These are phyloP conservation scores for Pleochaeta shiraiana DNA, from an alignment of 2,329 filamentous ascomycete species.

Conservation along the genomic window DNA sequence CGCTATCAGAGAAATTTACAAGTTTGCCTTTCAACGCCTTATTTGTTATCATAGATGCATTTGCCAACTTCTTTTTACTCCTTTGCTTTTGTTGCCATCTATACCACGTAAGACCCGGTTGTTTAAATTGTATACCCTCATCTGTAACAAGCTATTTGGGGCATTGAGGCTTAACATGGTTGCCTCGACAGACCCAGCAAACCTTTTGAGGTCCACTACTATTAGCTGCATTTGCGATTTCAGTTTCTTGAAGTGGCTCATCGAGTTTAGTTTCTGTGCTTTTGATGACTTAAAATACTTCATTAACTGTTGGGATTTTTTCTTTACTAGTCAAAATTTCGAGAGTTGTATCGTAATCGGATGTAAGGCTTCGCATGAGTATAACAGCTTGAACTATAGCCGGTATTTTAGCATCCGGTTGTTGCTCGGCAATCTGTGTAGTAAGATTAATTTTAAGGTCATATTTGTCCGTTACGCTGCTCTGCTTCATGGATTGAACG, in stretches of 20 bases:
- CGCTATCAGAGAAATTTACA: constrained; percentile 3
- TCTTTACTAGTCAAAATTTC: not conserved
- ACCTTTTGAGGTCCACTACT: not conserved
- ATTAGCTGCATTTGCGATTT: not conserved
- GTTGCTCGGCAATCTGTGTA: not conserved
- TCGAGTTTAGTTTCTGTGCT: not conserved
- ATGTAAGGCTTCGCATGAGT: not conserved
- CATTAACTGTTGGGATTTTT: not conserved
- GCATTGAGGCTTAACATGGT: not conserved
- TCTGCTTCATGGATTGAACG: not conserved
- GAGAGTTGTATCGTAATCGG: not conserved
- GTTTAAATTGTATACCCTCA: not conserved
- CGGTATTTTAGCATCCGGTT: not conserved
- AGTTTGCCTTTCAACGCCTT: too few species aligned
- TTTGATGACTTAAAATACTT: not conserved
- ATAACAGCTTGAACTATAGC: not conserved
- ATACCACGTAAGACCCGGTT: not conserved
- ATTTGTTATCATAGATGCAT: not conserved
- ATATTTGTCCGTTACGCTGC: not conserved
- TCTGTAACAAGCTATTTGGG: not conserved
- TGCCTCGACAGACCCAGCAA: not conserved
- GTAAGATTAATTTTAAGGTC: not conserved
- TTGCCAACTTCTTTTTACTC: not conserved
- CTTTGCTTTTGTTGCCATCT: not conserved
- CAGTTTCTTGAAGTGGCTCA: not conserved